These are phyloP conservation scores for Rhododendron ovatum DNA, from an alignment of 148 eudicot species.

Conservation along the genomic window DNA sequence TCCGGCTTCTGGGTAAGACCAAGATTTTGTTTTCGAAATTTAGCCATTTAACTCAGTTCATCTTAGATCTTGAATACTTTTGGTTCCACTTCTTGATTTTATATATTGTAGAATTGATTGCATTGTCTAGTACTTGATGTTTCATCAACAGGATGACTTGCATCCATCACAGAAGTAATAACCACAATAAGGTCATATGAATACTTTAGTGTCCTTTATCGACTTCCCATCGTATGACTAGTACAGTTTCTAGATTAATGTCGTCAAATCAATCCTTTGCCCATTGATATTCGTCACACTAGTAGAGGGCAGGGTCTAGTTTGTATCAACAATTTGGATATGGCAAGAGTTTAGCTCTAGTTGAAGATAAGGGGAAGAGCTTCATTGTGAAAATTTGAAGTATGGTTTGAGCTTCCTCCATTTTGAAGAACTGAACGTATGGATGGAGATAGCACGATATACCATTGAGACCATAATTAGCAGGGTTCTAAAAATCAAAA, in stretches of 20 bases:
- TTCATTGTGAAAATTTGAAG: no score
- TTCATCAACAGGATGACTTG: not conserved
- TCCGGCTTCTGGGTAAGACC: not conserved
- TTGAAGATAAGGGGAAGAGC: no score
- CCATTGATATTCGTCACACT: no score
- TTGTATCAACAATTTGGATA: no score
- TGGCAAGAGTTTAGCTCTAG: no score
- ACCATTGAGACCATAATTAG: no score
- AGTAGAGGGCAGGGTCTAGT: no score
- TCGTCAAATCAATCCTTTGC: not conserved
- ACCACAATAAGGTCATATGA: not conserved
- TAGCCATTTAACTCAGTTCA: not conserved
- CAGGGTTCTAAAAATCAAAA: no score
- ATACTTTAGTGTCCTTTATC: not conserved
- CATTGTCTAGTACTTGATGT: not conserved
- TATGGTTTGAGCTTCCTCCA: no score
- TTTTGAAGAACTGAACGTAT: no score
- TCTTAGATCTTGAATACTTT: not conserved
- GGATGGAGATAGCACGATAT: not conserved
- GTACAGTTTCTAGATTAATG: not conserved
- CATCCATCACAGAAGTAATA: not conserved
- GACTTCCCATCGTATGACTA: not conserved
- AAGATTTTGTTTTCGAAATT: not conserved
- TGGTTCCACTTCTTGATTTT: not conserved
- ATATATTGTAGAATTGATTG: not conserved